A percentile compares a stretch with the other conserved stretches of the same genome.
These are phyloP conservation scores for Pulveroboletus sp. DNA, from an alignment of 768 basidiomycete genomes.

Conservation along the genomic window DNA sequence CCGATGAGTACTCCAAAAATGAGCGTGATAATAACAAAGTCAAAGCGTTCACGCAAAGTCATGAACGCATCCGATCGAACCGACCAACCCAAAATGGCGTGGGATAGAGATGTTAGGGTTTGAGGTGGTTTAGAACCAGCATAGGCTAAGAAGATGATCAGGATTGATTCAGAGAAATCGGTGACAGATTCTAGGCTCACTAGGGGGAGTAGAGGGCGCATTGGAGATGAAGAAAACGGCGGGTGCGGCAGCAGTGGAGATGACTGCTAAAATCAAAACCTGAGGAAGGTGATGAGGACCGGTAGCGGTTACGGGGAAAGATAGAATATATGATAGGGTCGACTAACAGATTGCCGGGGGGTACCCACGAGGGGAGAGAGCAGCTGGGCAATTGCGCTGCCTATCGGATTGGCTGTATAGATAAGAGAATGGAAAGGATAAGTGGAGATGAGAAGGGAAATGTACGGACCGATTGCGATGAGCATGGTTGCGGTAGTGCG, in stretches of 20 bases:
- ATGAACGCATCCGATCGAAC: conserved; percentile 47
- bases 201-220: conserved; percentile 73
- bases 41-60: conserved; percentile 60
- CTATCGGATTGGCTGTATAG: conserved; percentile 62
- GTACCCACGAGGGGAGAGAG: conserved; percentile 58
- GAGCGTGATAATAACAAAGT: conserved; percentile 56
- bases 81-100: conserved; percentile 46
- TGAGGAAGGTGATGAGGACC: conserved; percentile 22
- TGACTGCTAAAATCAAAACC: conserved; percentile 69
- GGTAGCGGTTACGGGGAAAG: neutral
- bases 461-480: conserved; percentile 39
- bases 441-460: neutral
- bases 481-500: conserved; percentile 76
- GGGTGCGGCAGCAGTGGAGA: conserved; percentile 59
- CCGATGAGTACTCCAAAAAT: conserved; percentile 65
- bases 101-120: conserved; percentile 48
- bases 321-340: neutral
- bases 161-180: neutral
- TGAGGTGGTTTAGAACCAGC: conserved; percentile 59
- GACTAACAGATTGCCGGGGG: conserved; percentile 54
- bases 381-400: conserved; percentile 68
- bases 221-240: conserved; percentile 52
- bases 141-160: conserved; percentile 43
- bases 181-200: conserved; percentile 35
- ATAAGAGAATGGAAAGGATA: neutral